Conservation (phyloP, 108 stramenopile species). For the Fragilaria crotonensis region DNA sequence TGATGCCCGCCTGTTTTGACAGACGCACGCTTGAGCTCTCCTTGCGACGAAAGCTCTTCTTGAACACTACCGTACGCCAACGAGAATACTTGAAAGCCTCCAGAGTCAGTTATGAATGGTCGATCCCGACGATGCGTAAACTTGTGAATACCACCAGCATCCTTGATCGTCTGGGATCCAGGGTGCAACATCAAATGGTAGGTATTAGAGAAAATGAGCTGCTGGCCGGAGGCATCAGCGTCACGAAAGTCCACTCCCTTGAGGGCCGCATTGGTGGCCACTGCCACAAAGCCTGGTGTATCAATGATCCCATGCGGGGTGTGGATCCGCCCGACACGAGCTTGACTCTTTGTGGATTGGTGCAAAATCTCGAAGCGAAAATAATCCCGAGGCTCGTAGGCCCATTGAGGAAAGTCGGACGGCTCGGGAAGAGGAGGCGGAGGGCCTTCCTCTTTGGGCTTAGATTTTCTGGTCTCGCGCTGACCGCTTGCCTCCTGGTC, state of each 20-base stretch:
- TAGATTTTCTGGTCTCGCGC: too few relatives aligned
- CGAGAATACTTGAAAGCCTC: conserved; percentile 92
- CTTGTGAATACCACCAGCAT: conserved; percentile 88
- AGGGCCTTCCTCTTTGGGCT: too few relatives aligned
- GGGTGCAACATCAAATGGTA: conserved; percentile 92
- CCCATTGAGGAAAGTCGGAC: conserved; percentile 71
- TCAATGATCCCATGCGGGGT: conserved; percentile 75
- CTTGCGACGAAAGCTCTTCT: conserved; percentile 67
- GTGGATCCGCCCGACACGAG: conserved; percentile 74
- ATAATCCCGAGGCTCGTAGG: conserved; percentile 60
- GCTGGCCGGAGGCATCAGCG: conserved; percentile 66
- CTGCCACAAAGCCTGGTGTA: conserved; percentile 87
- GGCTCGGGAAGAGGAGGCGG: conserved; percentile 47
- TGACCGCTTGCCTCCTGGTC: too few relatives aligned
- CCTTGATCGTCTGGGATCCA: conserved; percentile 70
- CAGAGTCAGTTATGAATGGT: conserved; percentile 88
- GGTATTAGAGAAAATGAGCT: conserved; percentile 89
- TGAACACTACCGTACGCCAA: conserved; percentile 78
- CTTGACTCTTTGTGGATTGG: conserved; percentile 65
- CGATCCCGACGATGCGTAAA: conserved; percentile 65
- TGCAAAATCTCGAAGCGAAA: conserved; percentile 83
- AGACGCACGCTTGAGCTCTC: conserved; percentile 70
- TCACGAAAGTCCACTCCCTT: conserved; percentile 76
- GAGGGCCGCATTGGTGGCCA: conserved; percentile 90
- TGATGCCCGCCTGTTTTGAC: conserved; percentile 5